These are phyloP conservation scores for Plasmodium chabaudi DNA, from an alignment of 169 alveolate species.

Conservation along the genomic window DNA sequence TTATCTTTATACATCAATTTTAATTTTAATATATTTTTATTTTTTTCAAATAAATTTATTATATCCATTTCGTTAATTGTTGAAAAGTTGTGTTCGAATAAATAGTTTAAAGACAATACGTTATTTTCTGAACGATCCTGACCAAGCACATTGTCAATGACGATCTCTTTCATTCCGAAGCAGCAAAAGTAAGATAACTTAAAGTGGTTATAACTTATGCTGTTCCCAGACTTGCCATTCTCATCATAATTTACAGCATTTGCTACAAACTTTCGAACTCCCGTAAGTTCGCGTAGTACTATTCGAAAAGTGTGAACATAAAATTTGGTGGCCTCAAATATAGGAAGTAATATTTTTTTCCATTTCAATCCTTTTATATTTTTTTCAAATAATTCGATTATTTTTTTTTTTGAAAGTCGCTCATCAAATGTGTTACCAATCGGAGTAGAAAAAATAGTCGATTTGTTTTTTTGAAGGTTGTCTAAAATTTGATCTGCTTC, in stretches of 20 bases:
- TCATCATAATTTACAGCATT: not conserved
- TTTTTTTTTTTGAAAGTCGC: constrained; percentile 17
- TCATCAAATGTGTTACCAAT: not conserved
- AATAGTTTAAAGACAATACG: constrained; percentile 8
- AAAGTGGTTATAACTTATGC: not conserved
- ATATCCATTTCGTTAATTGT: constrained; percentile 65
- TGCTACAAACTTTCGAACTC: constrained; percentile 13
- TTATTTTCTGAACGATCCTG: constrained; percentile 3
- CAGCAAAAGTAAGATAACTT: constrained; percentile 48
- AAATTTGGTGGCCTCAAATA: constrained; percentile 28
- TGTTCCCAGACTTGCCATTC: not conserved
- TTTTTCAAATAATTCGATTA: constrained; percentile 31
- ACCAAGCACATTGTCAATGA: not conserved
- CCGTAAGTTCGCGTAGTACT: constrained; percentile 48
- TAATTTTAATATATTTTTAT: constrained; percentile 39
- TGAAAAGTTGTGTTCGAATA: constrained; percentile 54
- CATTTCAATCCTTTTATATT: constrained; percentile 46
- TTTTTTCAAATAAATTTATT: constrained; percentile 45
- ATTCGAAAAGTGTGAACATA: constrained; percentile 35
- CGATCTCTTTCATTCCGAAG: constrained; percentile 45
- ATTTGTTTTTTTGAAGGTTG: too few species aligned
- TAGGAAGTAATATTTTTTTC: constrained; percentile 43
- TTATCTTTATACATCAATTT: constrained; percentile 10
- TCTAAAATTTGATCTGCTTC: not conserved
- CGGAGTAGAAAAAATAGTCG: too few species aligned